phyloP scores from a whole-genome alignment of 176 grass and related monocot genomes.

The Zoysia japonica region DNA sequence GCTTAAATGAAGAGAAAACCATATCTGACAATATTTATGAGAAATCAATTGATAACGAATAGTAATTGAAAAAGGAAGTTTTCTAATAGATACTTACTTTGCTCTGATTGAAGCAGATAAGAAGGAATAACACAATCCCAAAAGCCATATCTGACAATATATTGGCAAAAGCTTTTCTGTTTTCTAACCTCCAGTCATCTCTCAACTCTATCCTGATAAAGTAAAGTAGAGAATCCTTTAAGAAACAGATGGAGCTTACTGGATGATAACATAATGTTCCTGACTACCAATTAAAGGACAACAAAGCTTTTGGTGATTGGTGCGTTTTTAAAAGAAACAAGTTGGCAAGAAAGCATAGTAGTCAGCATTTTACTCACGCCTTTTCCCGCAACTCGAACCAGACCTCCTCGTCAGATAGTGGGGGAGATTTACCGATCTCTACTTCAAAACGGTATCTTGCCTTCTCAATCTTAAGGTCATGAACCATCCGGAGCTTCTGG shows the following conservation, averaged over 20 bases:
- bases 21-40: neutral
- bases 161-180: constrained; percentile 88
- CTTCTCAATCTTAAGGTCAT: constrained; percentile 74
- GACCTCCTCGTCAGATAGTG: constrained; percentile 79
- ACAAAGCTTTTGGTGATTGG: constrained; percentile 19
- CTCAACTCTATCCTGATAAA: constrained; percentile 86
- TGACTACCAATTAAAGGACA: constrained; percentile 21
- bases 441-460: constrained; percentile 80
- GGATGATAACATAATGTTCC: constrained; percentile 15
- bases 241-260: constrained; percentile 33
- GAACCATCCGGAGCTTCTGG: constrained; percentile 87
- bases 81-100: constrained; percentile 61
- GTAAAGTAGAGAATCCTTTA: constrained; percentile 33
- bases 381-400: constrained; percentile 76
- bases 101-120: constrained; percentile 85
- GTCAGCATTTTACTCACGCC: constrained; percentile 61
- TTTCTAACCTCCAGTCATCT: constrained; percentile 93
- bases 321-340: constrained; percentile 30
- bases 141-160: constrained; percentile 88
- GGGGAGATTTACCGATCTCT: constrained; percentile 90
- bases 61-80: neutral
- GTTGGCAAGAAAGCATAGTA: constrained; percentile 32
- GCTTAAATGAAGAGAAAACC: constrained; percentile 2
- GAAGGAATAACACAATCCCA: constrained; percentile 81
- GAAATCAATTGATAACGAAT: neutral